Evolutionary conservation across 208 protist species (phyloP), one percentile per base, ranked within the genome.

Genomic region (Herpetomonas samuelpessoai): DNA sequence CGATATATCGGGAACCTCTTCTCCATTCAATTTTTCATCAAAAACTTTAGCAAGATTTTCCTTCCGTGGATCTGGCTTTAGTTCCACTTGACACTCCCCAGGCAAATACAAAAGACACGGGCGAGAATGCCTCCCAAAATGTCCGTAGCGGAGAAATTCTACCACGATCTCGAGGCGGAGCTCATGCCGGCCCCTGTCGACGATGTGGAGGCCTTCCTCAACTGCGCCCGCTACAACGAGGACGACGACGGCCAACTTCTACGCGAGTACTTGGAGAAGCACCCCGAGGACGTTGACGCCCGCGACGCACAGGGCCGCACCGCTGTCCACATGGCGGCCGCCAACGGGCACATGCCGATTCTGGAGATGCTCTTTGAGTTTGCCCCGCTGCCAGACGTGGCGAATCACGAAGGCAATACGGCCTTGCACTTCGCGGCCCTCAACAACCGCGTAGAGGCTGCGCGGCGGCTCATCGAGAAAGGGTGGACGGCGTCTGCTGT

Each of bases 351-450:
- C 68, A 74, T 85, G 68, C 46, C 54, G 2, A 76, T 92, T 6
- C 61, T 96, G 7, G 71, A 91, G 55, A 79, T 86, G 65, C 77
- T 96, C 12, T 75, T 88, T 24, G 55, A 62, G 24, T 91, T 86
- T 56, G 53, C 64, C 39, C 83, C 88, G 9, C 49, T 57, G 18
- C 78, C 80, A 1, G 80, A 96, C 71, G 50, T 84, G 19, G 57
- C 75, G 3, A 96, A 93, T 52, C 54, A 82, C 26, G 81, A 93
- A 59, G 91, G 91, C 24, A 93, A 92, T 59, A 94, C 91, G 4
- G 87, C 91, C 0, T 70, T 96, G 9, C 85, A 92, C 54, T 93
- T 92, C 61, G 87, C 91, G 18, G 91, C 91, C n/a, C 74, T 95
- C 28, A 93, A 94, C 68, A 91, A 92, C 65, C 78, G 79, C 53